Evolutionary conservation across 805 yeast genomes (phyloP).

Genomic region (Nakazawaea holstii): DNA sequence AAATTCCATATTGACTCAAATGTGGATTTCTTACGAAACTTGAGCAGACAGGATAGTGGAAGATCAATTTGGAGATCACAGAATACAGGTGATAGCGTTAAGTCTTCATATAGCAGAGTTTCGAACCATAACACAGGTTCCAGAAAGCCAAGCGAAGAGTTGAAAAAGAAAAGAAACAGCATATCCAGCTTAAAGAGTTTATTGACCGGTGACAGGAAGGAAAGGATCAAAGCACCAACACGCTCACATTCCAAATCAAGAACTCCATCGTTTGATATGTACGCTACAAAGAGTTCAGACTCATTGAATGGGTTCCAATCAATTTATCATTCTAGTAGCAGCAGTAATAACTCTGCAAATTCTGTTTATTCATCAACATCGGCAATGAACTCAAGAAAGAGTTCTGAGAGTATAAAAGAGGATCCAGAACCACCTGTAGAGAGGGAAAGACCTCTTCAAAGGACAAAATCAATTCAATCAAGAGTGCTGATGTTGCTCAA

Average conservation of each 20-base stretch:
- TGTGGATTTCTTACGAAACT: conserved; percentile 30
- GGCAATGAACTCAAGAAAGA: conserved; percentile 1
- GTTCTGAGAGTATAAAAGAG: conserved; percentile 9
- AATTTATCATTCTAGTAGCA: conserved; percentile 1
- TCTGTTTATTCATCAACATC: conserved; percentile 4
- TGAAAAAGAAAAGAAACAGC: conserved; percentile 25
- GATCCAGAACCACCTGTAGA: background rate
- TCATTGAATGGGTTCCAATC: conserved; percentile 9
- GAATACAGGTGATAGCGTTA: conserved; percentile 27
- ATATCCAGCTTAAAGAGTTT: conserved; percentile 28
- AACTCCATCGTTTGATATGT: conserved; percentile 5
- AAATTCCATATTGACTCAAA: conserved; percentile 27
- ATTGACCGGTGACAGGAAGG: conserved; percentile 26
- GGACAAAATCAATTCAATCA: conserved; percentile 42
- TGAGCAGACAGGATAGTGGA: conserved; percentile 31
- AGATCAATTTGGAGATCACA: conserved; percentile 21
- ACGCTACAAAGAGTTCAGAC: conserved; percentile 1
- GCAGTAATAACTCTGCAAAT: conserved; percentile 4
- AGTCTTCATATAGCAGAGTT: conserved; percentile 16
- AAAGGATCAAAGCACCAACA: conserved; percentile 1
- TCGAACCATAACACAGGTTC: conserved; percentile 6
- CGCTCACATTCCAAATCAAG: conserved; percentile 9
- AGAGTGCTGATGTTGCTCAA: conserved; percentile 47
- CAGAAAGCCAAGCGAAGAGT: conserved; percentile 10
- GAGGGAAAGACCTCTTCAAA: background rate